phyloP scores from a whole-genome alignment of 2,329 filamentous ascomycete species.

The Lachnellula occidentalis region DNA sequence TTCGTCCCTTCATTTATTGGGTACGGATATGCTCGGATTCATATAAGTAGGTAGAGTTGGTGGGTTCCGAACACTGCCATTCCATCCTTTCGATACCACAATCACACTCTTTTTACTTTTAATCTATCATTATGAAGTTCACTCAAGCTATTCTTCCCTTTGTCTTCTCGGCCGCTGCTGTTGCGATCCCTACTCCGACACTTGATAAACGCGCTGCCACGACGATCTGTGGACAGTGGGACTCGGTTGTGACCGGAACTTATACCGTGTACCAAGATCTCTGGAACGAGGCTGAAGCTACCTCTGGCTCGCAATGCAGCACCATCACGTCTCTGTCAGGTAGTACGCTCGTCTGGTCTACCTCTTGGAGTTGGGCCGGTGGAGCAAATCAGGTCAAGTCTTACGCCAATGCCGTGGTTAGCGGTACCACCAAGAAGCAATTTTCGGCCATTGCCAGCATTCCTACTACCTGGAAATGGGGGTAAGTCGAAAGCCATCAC shows the following conservation, averaged over 20 bases:
- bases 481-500: conserved; percentile 25
- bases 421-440: conserved; percentile 31
- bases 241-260: conserved; percentile 22
- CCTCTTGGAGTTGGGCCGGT: conserved; percentile 37
- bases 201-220: conserved; percentile 34
- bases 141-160: conserved; percentile 6
- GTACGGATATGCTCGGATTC: neutral
- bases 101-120: neutral
- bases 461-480: conserved; percentile 36
- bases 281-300: conserved; percentile 22
- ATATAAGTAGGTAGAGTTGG: neutral
- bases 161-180: conserved; percentile 1
- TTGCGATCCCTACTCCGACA: conserved; percentile 15
- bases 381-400: conserved; percentile 36
- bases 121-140: conserved; percentile 10
- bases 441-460: conserved; percentile 35
- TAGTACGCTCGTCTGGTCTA: conserved; percentile 35
- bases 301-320: conserved; percentile 37
- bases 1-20: neutral
- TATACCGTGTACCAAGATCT: conserved; percentile 38
- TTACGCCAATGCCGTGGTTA: conserved; percentile 36
- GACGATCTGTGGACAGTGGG: conserved; percentile 23
- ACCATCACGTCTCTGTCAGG: conserved; percentile 32
- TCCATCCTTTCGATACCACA: neutral
- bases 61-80: neutral